Percentiles rank a stretch among this genome's conserved stretches.
Conservation (phyloP, 2,329 filamentous ascomycete genomes). For the Pestalotiopsis sp. region DNA sequence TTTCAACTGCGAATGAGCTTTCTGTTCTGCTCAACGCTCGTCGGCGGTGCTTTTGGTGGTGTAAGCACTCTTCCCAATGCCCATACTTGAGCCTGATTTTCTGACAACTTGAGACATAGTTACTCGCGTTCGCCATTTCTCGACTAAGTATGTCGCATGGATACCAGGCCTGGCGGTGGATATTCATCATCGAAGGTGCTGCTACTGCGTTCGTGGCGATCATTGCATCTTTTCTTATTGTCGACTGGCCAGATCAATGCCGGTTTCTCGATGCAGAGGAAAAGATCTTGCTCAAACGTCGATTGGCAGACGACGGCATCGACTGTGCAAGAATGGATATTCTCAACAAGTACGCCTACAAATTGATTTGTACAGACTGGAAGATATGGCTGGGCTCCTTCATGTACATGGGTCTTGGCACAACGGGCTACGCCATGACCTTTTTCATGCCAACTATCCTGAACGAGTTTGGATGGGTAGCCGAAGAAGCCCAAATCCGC, state of each 20-base stretch:
- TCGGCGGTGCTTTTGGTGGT: slow-evolving; percentile 46
- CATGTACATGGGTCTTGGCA: slow-evolving; percentile 32
- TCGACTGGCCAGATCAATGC: slow-evolving; percentile 52
- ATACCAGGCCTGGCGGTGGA: slow-evolving; percentile 52
- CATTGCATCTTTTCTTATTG: slow-evolving; percentile 44
- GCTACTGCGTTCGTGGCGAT: slow-evolving; percentile 35
- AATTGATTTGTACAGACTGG: slow-evolving; percentile 37
- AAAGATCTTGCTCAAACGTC: slow-evolving; percentile 33
- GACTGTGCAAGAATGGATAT: slow-evolving; percentile 30
- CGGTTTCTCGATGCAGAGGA: slow-evolving; percentile 47
- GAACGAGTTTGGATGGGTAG: slow-evolving; percentile 39
- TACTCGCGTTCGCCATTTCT: slow-evolving; percentile 51
- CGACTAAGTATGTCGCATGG: slow-evolving; percentile 45
- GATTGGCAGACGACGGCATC: slow-evolving; percentile 33
- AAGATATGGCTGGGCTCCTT: slow-evolving; percentile 42
- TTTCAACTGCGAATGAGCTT: slow-evolving; percentile 48
- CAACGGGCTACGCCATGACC: slow-evolving; percentile 34
- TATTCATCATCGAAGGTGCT: slow-evolving; percentile 43
- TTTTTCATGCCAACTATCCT: slow-evolving; percentile 47
- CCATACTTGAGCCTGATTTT: no score
- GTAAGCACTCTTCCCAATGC: slow-evolving; percentile 21
- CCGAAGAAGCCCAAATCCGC: slow-evolving; percentile 36
- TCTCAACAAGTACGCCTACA: slow-evolving; percentile 29
- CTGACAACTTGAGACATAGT: slow-evolving; percentile 17
- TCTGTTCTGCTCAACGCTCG: slow-evolving; percentile 44